Evolutionary conservation across 208 protist genomes (phyloP).

Genomic region (Wallacemonas sp.): DNA sequence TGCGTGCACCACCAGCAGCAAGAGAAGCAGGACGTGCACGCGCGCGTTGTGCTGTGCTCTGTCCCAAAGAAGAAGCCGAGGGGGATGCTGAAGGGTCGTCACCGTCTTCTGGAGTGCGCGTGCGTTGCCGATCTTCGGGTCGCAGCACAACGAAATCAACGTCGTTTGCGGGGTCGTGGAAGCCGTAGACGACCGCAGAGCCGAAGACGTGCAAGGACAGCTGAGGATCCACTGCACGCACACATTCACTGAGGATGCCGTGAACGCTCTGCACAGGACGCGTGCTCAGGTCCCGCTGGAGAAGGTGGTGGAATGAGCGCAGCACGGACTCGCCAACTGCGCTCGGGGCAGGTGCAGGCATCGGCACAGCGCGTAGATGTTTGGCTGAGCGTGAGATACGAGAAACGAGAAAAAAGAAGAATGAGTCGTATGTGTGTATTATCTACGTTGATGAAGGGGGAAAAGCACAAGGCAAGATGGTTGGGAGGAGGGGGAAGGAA

Average conservation of each 20-base stretch:
- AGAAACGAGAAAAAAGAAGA: conserved; percentile 12
- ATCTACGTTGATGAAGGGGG: too few relatives aligned
- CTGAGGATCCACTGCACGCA: conserved; percentile 45
- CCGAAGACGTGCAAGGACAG: conserved; percentile 80
- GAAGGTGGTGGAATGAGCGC: conserved; percentile 23
- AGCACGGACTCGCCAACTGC: conserved; percentile 24
- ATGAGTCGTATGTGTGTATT: too few relatives aligned
- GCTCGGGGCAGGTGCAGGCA: neutral
- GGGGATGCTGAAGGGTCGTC: too few relatives aligned
- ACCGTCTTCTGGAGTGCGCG: neutral
- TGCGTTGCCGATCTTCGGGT: conserved; percentile 27
- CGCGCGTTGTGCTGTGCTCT: too few relatives aligned
- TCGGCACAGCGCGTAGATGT: neutral
- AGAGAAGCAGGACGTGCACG: neutral
- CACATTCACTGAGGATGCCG: conserved; percentile 34
- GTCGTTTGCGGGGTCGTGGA: conserved; percentile 68
- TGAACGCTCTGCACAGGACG: conserved; percentile 48
- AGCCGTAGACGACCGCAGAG: conserved; percentile 74
- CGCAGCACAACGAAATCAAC: conserved; percentile 82
- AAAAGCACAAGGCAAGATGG: too few relatives aligned
- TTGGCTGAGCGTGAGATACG: neutral
- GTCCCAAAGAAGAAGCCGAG: too few relatives aligned
- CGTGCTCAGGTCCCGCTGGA: conserved; percentile 39
- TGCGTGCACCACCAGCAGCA: conserved; percentile 11
- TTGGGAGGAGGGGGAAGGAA: neutral